Percentiles rank a stretch among this genome's conserved stretches.
phyloP scores from a whole-genome alignment of 2,329 filamentous ascomycete genomes.

The Claviceps citrina region DNA sequence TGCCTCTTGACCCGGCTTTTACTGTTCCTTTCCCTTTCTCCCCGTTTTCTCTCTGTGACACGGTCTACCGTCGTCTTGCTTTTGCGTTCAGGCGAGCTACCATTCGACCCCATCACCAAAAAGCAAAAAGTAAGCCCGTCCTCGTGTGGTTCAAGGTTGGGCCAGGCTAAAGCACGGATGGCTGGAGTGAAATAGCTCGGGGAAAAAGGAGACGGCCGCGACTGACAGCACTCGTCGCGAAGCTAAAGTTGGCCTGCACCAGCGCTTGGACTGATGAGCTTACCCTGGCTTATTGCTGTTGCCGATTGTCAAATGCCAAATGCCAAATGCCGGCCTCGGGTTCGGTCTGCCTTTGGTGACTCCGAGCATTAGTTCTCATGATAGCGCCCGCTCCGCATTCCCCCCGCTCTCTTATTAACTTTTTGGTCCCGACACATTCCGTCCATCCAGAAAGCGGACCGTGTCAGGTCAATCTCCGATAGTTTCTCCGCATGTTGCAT shows the following conservation, averaged over 20 bases:
- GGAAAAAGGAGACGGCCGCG: neutral
- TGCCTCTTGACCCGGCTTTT: too few species aligned
- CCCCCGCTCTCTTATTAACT: too few species aligned
- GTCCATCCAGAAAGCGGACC: neutral
- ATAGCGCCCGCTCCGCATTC: neutral
- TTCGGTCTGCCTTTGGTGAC: too few species aligned
- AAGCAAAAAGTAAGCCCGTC: too few species aligned
- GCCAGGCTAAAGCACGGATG: neutral
- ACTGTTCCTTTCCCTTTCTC: too few species aligned
- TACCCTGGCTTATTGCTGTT: neutral
- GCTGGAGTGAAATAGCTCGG: neutral
- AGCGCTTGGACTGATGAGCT: neutral
- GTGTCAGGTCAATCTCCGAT: neutral
- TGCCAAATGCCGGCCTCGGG: neutral
- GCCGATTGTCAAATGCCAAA: too few species aligned
- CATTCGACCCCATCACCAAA: too few species aligned
- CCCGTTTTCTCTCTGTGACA: too few species aligned
- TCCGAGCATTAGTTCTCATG: neutral
- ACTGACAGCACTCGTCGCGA: neutral
- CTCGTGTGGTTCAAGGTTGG: too few species aligned
- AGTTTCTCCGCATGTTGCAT: neutral
- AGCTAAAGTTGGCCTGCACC: too few species aligned
- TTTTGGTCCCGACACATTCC: neutral
- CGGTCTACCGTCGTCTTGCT: neutral
- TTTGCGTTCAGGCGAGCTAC: neutral